Percentiles rank a stretch among this genome's conserved stretches.
These are phyloP conservation scores for Pseudogymnoascus pannorum DNA, from an alignment of 2,329 filamentous ascomycete species.

Conservation along the genomic window DNA sequence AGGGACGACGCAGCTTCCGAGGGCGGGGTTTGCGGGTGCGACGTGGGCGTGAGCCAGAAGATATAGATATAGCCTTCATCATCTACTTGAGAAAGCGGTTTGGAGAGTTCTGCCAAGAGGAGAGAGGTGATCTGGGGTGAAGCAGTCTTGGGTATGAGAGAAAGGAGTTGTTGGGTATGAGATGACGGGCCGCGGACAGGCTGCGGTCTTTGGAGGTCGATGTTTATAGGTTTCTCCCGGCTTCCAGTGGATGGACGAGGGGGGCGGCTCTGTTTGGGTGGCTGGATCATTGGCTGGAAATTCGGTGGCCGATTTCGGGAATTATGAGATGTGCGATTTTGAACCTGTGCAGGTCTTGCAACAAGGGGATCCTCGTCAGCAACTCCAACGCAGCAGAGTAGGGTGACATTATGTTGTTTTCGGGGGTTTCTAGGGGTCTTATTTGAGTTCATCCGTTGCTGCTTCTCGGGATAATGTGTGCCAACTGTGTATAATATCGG, in stretches of 20 bases:
- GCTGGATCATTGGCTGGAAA: not conserved
- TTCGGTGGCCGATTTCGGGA: slow-evolving; percentile 14
- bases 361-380: slow-evolving; percentile 17
- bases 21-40: slow-evolving; percentile 45
- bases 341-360: slow-evolving; percentile 3
- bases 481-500: slow-evolving; percentile 14
- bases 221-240: not conserved
- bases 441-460: slow-evolving; percentile 16
- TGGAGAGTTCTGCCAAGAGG: slow-evolving; percentile 70
- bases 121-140: slow-evolving; percentile 61
- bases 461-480: slow-evolving; percentile 21
- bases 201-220: slow-evolving; percentile 17
- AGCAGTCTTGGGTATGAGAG: slow-evolving; percentile 61
- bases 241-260: not conserved
- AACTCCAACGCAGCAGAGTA: slow-evolving; percentile 26
- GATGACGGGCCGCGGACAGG: slow-evolving; percentile 26
- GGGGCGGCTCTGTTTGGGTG: not conserved
- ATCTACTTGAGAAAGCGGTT: slow-evolving; percentile 64
- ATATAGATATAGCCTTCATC: slow-evolving; percentile 96
- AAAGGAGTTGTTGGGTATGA: slow-evolving; percentile 42
- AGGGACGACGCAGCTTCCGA: slow-evolving; percentile 53
- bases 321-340: not conserved
- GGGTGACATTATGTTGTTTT: slow-evolving; percentile 3
- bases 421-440: not conserved
- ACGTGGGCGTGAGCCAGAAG: slow-evolving; percentile 83